Conservation (phyloP, 768 basidiomycete genomes). For the Termitomyces sp. region DNA sequence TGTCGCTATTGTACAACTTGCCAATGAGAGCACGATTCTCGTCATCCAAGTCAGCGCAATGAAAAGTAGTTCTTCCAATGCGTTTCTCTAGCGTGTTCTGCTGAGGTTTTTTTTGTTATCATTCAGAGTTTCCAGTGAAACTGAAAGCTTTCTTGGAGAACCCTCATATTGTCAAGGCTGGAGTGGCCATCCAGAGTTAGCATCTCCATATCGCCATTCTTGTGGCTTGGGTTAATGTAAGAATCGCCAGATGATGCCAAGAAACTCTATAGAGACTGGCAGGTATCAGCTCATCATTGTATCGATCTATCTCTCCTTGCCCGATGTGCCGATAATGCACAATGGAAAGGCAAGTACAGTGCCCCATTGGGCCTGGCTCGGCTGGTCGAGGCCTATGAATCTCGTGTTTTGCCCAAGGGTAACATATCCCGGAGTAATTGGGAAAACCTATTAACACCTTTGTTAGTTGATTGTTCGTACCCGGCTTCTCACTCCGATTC, state of each 20-base stretch:
- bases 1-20: conserved; percentile 72
- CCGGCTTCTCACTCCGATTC: neutral
- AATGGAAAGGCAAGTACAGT: conserved; percentile 71
- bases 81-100: neutral
- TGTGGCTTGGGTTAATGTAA: conserved; percentile 7
- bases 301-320: conserved; percentile 72
- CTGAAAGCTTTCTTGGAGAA: conserved; percentile 50
- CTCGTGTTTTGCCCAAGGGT: conserved; percentile 50
- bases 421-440: conserved; percentile 64
- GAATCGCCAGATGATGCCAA: conserved; percentile 51
- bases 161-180: conserved; percentile 54
- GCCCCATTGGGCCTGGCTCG: conserved; percentile 56
- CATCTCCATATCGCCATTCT: conserved; percentile 4
- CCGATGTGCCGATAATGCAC: conserved; percentile 59
- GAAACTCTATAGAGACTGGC: conserved; percentile 54
- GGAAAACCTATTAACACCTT: conserved; percentile 41
- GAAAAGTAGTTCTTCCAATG: conserved; percentile 27
- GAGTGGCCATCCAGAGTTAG: conserved; percentile 70
- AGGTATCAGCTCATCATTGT: conserved; percentile 41
- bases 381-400: conserved; percentile 57
- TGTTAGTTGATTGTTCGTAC: conserved; percentile 60
- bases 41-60: conserved; percentile 66
- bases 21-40: conserved; percentile 46
- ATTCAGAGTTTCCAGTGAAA: conserved; percentile 45
- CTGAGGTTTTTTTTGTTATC: neutral